These are phyloP conservation scores for Colletotrichum sp. DNA, from an alignment of 2,329 filamentous ascomycete species.

Conservation along the genomic window DNA sequence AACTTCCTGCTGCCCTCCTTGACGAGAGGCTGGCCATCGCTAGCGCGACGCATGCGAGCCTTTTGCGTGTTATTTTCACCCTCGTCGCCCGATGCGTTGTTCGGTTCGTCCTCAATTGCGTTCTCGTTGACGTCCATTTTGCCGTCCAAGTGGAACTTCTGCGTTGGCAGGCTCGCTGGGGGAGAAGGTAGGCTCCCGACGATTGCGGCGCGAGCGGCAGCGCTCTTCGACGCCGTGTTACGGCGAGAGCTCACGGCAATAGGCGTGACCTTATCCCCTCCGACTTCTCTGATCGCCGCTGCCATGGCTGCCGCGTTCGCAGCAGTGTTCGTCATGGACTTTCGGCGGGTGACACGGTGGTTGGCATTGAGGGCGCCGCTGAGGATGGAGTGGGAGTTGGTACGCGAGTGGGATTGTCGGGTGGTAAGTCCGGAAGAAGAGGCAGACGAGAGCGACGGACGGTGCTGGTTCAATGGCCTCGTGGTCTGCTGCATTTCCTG, in stretches of 20 bases:
- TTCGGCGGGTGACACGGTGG: constrained; percentile 89
- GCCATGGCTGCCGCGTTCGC: constrained; percentile 79
- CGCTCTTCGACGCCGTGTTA: constrained; percentile 71
- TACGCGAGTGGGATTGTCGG: constrained; percentile 72
- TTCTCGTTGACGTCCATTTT: constrained; percentile 60
- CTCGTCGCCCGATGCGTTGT: constrained; percentile 62
- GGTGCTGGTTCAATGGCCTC: constrained; percentile 70
- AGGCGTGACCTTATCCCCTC: constrained; percentile 62
- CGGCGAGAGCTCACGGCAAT: constrained; percentile 67
- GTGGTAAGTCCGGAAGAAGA: constrained; percentile 62
- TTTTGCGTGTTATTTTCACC: constrained; percentile 51
- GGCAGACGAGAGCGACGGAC: constrained; percentile 63
- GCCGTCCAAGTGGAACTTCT: constrained; percentile 55
- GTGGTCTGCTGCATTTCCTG: constrained; percentile 71
- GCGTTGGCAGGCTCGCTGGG: constrained; percentile 71
- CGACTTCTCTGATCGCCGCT: constrained; percentile 70
- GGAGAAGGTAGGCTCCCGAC: constrained; percentile 67
- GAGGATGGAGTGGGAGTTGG: constrained; percentile 83
- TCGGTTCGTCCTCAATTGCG: constrained; percentile 73
- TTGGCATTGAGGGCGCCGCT: constrained; percentile 77
- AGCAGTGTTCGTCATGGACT: constrained; percentile 83
- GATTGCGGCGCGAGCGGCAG: constrained; percentile 56
- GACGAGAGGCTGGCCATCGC: constrained; percentile 82
- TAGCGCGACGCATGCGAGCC: constrained; percentile 67
- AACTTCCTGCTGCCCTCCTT: constrained; percentile 86